Base-by-base conservation (phyloP, 1,139 yeast species). In the Pneumocystis jirovecii region DNA sequence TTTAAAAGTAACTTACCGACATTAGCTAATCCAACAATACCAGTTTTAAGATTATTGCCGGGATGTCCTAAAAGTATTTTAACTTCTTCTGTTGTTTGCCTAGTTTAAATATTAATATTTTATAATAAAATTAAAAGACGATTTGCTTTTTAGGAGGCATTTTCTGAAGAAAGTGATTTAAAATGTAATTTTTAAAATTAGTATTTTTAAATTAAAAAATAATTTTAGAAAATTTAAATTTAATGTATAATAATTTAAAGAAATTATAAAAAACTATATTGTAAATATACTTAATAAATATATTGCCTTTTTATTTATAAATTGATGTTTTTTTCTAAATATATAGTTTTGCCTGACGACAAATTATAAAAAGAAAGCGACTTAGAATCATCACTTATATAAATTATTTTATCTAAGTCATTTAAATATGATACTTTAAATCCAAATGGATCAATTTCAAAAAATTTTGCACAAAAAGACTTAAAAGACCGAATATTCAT, bases 61-160 rank as follows among this genome's bases (percentile, higher is more conserved):
- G 99, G 99, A 80, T 98, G 89, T 71, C 99, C 99, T 73, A 93
- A 83, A 70, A 90, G 81, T 74, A 91, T 81, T 77, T 93, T 95
- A 78, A 89, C 87, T 77, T 90, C 96, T 78, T 84, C 89, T 70
- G 80, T 19, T 21, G 7, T 29, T 25, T 50, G 34, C 31, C 89
- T 79, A 85, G 87, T 83, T 89, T 89, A 85, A 89, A 89, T 83
- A 96, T 96, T 75, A 96, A 95, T 97, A 90, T 90, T 66, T 65
- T 73, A 63, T 12, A 3, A 15, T 25, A 50, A 50, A 12, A 50
- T 25, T 50, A 50, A 50, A 29, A 50, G 19, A 25, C 25, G 25
- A 25, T 29, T 50, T 25, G 3, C 57, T 25, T 25, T 25, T 50
- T 50, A 50, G 57, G 34, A 12, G 57, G 57, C 57, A 50, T 40